Evolutionary conservation across 2,329 filamentous ascomycete species (phyloP), one percentile per base, ranked within the genome.

Genomic region (Thielaviopsis musarum): DNA sequence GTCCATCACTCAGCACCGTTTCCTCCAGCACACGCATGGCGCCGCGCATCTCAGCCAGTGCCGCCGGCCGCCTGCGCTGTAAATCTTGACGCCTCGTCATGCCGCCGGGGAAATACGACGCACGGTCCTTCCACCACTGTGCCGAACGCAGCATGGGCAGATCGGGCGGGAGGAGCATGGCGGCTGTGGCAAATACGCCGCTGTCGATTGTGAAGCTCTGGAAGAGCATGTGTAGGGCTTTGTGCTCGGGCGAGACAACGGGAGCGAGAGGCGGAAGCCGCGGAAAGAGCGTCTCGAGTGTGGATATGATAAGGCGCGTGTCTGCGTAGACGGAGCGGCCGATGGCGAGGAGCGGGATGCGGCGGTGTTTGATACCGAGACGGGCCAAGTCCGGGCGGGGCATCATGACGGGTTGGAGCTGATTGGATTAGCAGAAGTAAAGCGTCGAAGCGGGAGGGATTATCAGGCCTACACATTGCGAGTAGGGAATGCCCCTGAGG

Each of bases 321-420:
- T 89, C 85, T 62, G 81, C 73, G 71, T 87, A 88, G 52, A 89
- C 71, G 66, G 87, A 80, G 5, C 78, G 74, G 17, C 83, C 84
- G 64, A 88, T 81, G 22, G 80, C 71, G 56, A 88, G 70, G 56
- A 88, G 66, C 1, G 85, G 85, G 60, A 88, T 87, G 60, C 85
- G 83, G 3, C 85, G 78, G 70, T 90, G 84, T 6, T 74, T 71
- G 59, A 88, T 74, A 26, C 82, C 83, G 15, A 89, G 74, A 1
- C 73, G 71, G 19, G 72, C 69, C 15, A 88, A 67, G 67, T 87
- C 83, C 0, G 83, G 83, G 26, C 85, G 81, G 6, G 85, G 85
- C 67, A 88, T 73, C 38, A 78, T 75, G 2, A 74, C 71, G 0
- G 85, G 83, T 80, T 88, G 84, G 56, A 82, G 69, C 83, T 85